These are phyloP conservation scores for Solanum hybrid DNA, from an alignment of 305 asterid genomes.

Conservation along the genomic window DNA sequence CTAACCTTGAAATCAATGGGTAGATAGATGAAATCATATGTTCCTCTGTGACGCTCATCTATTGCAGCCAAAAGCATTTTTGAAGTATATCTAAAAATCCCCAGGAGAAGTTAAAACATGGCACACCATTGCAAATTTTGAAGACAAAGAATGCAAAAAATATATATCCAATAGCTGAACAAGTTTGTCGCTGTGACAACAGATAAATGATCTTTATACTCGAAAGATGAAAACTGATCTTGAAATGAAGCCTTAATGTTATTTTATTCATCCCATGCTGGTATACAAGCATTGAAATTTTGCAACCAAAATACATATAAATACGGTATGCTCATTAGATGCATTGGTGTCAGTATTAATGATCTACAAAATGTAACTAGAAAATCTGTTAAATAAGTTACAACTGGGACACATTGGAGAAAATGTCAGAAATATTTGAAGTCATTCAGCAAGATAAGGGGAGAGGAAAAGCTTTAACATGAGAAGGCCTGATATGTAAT, in stretches of 20 bases:
- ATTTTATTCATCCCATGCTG: neutral
- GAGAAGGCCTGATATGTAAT: neutral
- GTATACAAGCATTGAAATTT: neutral
- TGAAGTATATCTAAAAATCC: conserved; percentile 69
- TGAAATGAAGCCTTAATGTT: neutral
- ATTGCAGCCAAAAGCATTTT: conserved; percentile 98
- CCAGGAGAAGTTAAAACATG: conserved; percentile 18
- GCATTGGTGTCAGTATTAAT: neutral
- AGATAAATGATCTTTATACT: neutral
- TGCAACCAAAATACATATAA: neutral
- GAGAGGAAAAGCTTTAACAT: neutral
- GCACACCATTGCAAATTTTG: neutral
- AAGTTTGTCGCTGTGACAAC: neutral
- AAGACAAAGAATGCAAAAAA: neutral
- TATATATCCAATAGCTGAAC: neutral
- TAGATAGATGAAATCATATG: conserved; percentile 90
- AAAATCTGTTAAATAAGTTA: neutral
- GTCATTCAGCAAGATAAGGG: neutral
- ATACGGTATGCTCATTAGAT: neutral
- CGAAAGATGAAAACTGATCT: neutral
- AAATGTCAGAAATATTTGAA: neutral
- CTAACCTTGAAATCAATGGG: conserved; percentile 97
- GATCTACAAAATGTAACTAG: neutral
- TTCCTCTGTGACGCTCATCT: conserved; percentile 90
- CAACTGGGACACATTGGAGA: neutral